phyloP scores from a whole-genome alignment of 2,329 filamentous ascomycete genomes.

The Talaromyces sp. region DNA sequence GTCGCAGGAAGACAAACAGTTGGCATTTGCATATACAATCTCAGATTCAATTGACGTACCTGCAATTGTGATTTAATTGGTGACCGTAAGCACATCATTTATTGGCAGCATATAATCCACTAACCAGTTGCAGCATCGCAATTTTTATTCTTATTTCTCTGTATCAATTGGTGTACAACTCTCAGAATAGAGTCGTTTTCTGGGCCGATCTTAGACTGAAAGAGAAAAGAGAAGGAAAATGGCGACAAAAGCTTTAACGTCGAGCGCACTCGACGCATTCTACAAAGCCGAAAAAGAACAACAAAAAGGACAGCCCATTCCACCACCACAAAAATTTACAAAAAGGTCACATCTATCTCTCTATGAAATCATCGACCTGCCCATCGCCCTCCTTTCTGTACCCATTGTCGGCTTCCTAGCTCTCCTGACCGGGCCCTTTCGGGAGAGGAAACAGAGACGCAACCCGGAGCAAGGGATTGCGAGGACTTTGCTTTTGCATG shows the following conservation, averaged over 20 bases:
- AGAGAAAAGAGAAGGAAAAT: too few relatives aligned
- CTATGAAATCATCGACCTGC: conserved; percentile 5
- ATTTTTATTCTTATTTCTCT: not conserved
- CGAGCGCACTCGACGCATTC: not conserved
- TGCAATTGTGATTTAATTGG: not conserved
- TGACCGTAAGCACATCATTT: not conserved
- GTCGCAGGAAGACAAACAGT: not conserved
- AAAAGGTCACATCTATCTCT: conserved; percentile 7
- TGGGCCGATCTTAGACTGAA: not conserved
- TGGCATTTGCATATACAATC: not conserved
- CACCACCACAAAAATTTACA: not conserved
- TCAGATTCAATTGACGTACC: not conserved
- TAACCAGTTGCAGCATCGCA: not conserved
- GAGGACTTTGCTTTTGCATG: conserved; percentile 25
- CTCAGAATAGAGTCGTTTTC: not conserved
- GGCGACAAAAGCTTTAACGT: not conserved
- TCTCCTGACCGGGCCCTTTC: conserved; percentile 7
- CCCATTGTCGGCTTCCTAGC: conserved; percentile 6
- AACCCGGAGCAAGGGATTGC: conserved; percentile 15
- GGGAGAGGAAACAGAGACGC: conserved; percentile 6
- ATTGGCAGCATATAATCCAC: not conserved
- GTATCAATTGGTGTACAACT: not conserved
- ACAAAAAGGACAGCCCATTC: not conserved
- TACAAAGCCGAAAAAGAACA: not conserved
- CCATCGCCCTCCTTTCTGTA: conserved; percentile 1